Evolutionary conservation across 306 rosid genomes (phyloP), one percentile per base, ranked within the genome.

Genomic region (Hippophae gyantsensis): DNA sequence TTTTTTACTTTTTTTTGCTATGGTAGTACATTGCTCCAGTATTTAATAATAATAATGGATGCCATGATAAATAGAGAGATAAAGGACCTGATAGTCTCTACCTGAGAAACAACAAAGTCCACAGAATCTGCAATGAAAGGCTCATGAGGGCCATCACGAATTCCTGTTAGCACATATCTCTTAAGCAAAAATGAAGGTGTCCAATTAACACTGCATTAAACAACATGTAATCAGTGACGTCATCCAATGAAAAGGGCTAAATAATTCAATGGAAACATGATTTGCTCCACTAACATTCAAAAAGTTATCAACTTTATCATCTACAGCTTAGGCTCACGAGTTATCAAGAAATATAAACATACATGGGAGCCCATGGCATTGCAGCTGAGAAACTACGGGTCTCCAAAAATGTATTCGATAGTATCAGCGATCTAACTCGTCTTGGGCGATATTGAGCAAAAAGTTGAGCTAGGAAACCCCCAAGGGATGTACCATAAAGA

Each of bases 91-190:
- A 59, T n/a, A 66, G 53, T 66, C 52, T 64, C 73, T 79, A 92
- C 99, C 95, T 92, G 99, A 78, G 96, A 85, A 76, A 92, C 99
- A 80, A 92, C 97, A 54, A 93, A 93, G 78, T 93, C 97, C 40
- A 88, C 97, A 18, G 99, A 93, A 84, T 93, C 99, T 0, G 99
- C 99, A 73, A 92, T 92, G 79, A 92, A 92, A 60, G 99, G 99
- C 79, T 92, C 99, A 42, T 84, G 96, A 49, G 96, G 99, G 53
- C 96, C 99, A 72, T 85, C 96, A 23, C 90, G 99, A 73, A 92
- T 92, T 75, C 99, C 99, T 62, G 99, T 83, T 64, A 92, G 81
- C 76, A 92, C 93, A 57, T 86, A 88, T 69, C 99, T 82, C 84
- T 92, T 92, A 73, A 92, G 82, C 88, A 92, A 77, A 84, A 92